phyloP scores from a whole-genome alignment of 1,284 basidiomycete species.

The Polyporus tsugae region DNA sequence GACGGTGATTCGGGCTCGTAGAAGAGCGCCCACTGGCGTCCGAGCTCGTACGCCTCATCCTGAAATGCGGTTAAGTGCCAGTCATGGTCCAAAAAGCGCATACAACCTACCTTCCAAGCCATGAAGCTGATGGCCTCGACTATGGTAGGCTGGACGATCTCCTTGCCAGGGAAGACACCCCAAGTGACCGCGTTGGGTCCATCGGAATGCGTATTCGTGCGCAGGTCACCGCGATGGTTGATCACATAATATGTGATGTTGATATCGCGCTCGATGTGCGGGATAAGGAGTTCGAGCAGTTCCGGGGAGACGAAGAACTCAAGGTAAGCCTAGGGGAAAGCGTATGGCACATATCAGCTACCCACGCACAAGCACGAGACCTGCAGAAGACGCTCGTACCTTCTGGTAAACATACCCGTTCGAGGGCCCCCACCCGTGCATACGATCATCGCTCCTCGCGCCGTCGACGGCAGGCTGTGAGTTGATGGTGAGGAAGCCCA shows the following conservation, averaged over 20 bases:
- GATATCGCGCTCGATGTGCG: slow-evolving; percentile 87
- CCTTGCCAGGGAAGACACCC: slow-evolving; percentile 99
- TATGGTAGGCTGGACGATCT: slow-evolving; percentile 98
- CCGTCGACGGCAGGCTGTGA: slow-evolving; percentile 98
- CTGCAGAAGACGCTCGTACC: slow-evolving; percentile 50
- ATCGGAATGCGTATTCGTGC: slow-evolving; percentile 91
- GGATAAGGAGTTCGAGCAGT: slow-evolving; percentile 74
- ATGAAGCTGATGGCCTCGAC: slow-evolving; percentile 97
- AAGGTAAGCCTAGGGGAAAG: slow-evolving; percentile 89
- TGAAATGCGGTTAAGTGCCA: slow-evolving; percentile 40
- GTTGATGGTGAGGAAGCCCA: slow-evolving; percentile 97
- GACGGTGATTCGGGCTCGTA: slow-evolving; percentile 85
- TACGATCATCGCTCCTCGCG: slow-evolving; percentile 84
- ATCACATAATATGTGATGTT: slow-evolving; percentile 98
- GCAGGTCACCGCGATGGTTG: slow-evolving; percentile 90
- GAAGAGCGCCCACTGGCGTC: slow-evolving; percentile 91
- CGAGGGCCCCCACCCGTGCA: slow-evolving; percentile 94
- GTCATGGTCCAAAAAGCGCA: not conserved
- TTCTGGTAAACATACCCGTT: slow-evolving; percentile 99
- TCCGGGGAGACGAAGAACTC: slow-evolving; percentile 74
- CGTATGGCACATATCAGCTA: slow-evolving; percentile 16
- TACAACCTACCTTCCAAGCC: slow-evolving; percentile 86
- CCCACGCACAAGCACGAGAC: too few relatives aligned
- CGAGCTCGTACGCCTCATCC: slow-evolving; percentile 98
- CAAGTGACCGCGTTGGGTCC: slow-evolving; percentile 99